Percentiles rank a stretch among this genome's conserved stretches.
Conservation (phyloP, 306 rosid genomes). For the Trichosanthes cucumerina region DNA sequence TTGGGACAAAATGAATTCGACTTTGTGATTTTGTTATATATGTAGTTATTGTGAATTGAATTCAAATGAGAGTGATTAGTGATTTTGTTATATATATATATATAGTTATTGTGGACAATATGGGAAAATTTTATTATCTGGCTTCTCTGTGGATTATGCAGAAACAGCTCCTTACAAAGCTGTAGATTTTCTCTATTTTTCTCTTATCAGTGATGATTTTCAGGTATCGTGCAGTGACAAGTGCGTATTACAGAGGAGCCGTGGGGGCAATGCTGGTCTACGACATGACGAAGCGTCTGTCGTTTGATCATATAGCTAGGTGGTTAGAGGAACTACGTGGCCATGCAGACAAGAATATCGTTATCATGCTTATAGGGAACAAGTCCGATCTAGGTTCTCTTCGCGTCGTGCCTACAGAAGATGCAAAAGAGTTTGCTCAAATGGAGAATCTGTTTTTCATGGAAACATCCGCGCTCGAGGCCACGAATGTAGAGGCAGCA, state of each 20-base stretch:
- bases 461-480: slow-evolving; percentile 91
- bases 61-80: background rate
- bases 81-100: background rate
- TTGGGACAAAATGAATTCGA: background rate
- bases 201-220: slow-evolving; percentile 10
- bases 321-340: slow-evolving; percentile 79
- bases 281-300: slow-evolving; percentile 64
- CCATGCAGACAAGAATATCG: slow-evolving; percentile 66
- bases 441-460: slow-evolving; percentile 67
- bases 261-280: slow-evolving; percentile 86
- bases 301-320: slow-evolving; percentile 63
- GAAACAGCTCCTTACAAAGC: background rate
- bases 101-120: background rate
- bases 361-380: slow-evolving; percentile 86
- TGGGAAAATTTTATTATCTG: background rate
- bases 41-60: no score
- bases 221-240: slow-evolving; percentile 94
- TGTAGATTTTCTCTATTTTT: background rate
- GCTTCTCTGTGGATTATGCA: background rate
- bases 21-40: background rate
- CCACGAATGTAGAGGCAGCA: slow-evolving; percentile 75
- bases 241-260: slow-evolving; percentile 94
- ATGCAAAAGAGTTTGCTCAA: slow-evolving; percentile 66
- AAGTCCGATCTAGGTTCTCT: slow-evolving; percentile 64
- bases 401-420: slow-evolving; percentile 64